Evolutionary conservation across 768 basidiomycete genomes (phyloP).

Genomic region (Thelephora aurantiotincta): DNA sequence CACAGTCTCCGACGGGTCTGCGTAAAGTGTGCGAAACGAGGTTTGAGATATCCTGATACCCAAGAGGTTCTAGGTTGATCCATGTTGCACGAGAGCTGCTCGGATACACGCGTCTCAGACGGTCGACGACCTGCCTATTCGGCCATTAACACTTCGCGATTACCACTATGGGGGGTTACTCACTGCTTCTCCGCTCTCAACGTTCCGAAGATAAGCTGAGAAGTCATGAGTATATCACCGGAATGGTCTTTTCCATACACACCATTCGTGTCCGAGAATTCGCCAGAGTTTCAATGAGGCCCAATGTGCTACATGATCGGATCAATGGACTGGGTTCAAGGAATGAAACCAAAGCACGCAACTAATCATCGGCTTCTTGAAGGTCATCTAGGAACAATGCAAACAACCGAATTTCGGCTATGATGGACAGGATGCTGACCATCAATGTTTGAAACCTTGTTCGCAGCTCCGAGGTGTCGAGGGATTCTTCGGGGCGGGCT

Average conservation of each 20-base stretch:
- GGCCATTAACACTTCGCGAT: conserved; percentile 7
- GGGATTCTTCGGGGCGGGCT: conserved; percentile 31
- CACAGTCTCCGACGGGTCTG: conserved; percentile 39
- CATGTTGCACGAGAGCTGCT: conserved; percentile 42
- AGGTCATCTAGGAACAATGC: conserved; percentile 63
- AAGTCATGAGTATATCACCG: neutral
- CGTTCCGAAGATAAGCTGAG: conserved; percentile 50
- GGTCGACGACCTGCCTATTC: conserved; percentile 29
- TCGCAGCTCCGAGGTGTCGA: conserved; percentile 46
- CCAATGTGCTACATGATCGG: conserved; percentile 34
- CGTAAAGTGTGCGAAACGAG: conserved; percentile 54
- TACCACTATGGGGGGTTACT: conserved; percentile 8
- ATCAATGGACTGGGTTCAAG: conserved; percentile 1
- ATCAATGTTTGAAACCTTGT: conserved; percentile 60
- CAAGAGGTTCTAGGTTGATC: conserved; percentile 50
- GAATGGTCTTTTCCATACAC: conserved; percentile 5
- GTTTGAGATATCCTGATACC: conserved; percentile 37
- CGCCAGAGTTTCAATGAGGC: conserved; percentile 47
- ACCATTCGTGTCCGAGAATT: conserved; percentile 58
- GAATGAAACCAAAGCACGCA: conserved; percentile 8
- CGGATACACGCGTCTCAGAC: conserved; percentile 42
- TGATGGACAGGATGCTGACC: conserved; percentile 53
- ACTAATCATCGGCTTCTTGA: conserved; percentile 66
- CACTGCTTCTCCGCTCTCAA: conserved; percentile 42
- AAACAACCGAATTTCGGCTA: conserved; percentile 56